A percentile compares a stretch with the other conserved stretches of the same genome.
phyloP scores from a whole-genome alignment of 176 grass and related monocot species.

The Musa acuminata region DNA sequence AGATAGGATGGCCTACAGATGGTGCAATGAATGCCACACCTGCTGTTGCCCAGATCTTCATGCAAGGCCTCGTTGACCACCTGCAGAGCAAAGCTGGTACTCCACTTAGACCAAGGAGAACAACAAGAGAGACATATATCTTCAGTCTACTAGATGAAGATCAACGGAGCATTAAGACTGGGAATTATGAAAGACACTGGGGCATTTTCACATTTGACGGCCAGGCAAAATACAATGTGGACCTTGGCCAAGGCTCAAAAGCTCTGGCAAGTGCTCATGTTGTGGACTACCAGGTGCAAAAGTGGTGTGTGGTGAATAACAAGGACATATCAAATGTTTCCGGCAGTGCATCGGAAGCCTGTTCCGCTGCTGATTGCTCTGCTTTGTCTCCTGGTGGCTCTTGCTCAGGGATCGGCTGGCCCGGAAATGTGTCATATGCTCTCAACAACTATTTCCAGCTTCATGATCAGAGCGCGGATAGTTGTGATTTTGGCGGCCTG shows the following conservation, averaged over 20 bases:
- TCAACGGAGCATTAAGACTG: conserved; percentile 29
- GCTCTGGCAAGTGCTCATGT: conserved; percentile 46
- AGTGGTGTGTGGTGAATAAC: conserved; percentile 88
- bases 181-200: conserved; percentile 65
- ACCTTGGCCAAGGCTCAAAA: conserved; percentile 69
- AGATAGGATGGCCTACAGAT: conserved; percentile 91
- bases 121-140: conserved; percentile 50
- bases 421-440: conserved; percentile 79
- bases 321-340: conserved; percentile 61
- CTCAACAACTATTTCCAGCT: conserved; percentile 91
- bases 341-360: conserved; percentile 43
- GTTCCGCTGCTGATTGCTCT: conserved; percentile 64
- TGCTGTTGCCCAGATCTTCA: conserved; percentile 56
- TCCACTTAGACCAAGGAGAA: conserved; percentile 66
- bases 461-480: conserved; percentile 59
- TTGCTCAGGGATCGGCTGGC: conserved; percentile 63
- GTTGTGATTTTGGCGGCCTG: conserved; percentile 63
- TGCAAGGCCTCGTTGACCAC: conserved; percentile 63
- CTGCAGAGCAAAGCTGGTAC: conserved; percentile 67
- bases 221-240: conserved; percentile 66
- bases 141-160: conserved; percentile 85
- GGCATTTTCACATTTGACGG: conserved; percentile 98
- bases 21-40: conserved; percentile 78
- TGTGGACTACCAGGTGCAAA: conserved; percentile 61
- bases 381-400: conserved; percentile 62